Percentiles rank a stretch among this genome's conserved stretches.
Evolutionary conservation across 129 eudicot species (phyloP).

Genomic region (Solidago caesia): DNA sequence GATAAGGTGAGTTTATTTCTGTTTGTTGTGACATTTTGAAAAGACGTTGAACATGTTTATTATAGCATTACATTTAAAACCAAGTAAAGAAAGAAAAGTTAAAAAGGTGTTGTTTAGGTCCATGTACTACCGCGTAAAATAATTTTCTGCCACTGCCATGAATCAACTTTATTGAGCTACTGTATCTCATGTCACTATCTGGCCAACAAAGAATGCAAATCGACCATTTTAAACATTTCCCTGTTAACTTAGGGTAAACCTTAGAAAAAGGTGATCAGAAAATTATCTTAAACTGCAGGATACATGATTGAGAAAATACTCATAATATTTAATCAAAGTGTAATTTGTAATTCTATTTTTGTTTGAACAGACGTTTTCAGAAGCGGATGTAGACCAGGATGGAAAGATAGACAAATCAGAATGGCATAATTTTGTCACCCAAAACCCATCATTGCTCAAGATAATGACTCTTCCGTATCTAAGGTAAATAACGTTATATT

Average conservation of each 20-base stretch:
- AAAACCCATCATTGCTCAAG: constrained; percentile 89
- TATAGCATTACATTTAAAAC: background rate
- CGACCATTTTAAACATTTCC: background rate
- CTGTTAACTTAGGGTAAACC: background rate
- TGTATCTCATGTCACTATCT: background rate
- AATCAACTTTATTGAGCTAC: background rate
- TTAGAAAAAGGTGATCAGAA: background rate
- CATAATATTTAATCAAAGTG: background rate
- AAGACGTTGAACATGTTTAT: background rate
- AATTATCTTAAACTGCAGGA: background rate
- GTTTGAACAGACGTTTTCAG: constrained; percentile 66
- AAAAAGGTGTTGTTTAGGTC: background rate
- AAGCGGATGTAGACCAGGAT: constrained; percentile 78
- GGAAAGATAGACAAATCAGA: constrained; percentile 86
- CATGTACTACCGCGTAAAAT: background rate
- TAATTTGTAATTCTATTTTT: background rate
- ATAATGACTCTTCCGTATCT: constrained; percentile 96
- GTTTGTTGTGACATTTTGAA: constrained; percentile 1
- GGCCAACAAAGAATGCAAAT: constrained; percentile 7
- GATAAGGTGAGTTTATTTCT: constrained; percentile 60
- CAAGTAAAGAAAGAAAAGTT: background rate
- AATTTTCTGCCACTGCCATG: background rate
- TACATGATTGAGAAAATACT: background rate
- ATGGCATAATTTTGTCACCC: constrained; percentile 81
- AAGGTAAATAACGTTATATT: constrained; percentile 43